A percentile compares a stretch with the other conserved stretches of the same genome.
phyloP scores from a whole-genome alignment of 2,329 filamentous ascomycete genomes.

The Pseudocercospora vitis region DNA sequence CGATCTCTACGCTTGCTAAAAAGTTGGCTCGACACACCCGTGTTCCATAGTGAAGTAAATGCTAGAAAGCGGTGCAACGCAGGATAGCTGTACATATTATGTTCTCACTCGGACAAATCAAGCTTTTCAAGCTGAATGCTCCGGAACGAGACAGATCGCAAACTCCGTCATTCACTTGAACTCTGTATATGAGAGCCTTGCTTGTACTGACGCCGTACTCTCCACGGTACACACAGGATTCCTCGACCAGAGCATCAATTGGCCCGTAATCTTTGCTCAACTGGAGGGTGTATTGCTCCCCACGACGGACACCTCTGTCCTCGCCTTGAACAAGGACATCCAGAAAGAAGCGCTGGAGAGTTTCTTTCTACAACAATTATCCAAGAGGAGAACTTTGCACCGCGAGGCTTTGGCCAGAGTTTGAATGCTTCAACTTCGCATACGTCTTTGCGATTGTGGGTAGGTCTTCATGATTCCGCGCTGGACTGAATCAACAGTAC shows the following conservation, averaged over 20 bases:
- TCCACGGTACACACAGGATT: too few relatives aligned
- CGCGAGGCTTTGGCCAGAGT: conserved; percentile 5
- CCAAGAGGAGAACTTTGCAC: conserved; percentile 13
- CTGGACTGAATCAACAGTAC: too few relatives aligned
- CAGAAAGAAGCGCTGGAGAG: conserved; percentile 15
- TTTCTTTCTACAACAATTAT: conserved; percentile 17
- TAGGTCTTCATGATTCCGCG: conserved; percentile 8
- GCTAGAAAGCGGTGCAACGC: too few relatives aligned
- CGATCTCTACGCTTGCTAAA: conserved; percentile 29
- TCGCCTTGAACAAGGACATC: conserved; percentile 16
- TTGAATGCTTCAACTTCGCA: not conserved
- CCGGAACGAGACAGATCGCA: too few relatives aligned
- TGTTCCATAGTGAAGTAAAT: conserved; percentile 1
- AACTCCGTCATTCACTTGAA: too few relatives aligned
- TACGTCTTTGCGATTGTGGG: conserved; percentile 12
- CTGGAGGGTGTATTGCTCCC: not conserved
- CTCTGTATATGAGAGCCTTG: too few relatives aligned
- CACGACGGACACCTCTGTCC: conserved; percentile 7
- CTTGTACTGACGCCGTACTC: too few relatives aligned
- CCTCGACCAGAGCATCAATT: not conserved
- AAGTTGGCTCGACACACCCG: not conserved
- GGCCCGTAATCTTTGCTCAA: too few relatives aligned
- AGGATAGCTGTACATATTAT: too few relatives aligned
- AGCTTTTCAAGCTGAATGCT: too few relatives aligned
- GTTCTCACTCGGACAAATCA: too few relatives aligned